A percentile compares a stretch with the other conserved stretches of the same genome.
Conservation (phyloP, 2,329 filamentous ascomycete species). For the Fusarium bactridioides region DNA sequence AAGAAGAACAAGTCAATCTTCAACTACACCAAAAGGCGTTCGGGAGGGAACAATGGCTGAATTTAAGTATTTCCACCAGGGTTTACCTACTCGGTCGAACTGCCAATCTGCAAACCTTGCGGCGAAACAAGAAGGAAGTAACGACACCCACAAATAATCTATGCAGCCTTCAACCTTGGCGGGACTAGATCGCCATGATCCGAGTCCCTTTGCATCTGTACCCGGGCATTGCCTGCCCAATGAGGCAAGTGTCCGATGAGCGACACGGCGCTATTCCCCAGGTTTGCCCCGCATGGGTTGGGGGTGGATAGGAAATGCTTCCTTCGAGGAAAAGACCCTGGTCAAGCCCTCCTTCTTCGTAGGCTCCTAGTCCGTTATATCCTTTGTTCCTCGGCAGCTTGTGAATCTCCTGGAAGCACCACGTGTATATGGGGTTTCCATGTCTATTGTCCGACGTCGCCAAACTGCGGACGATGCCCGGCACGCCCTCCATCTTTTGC, state of each 20-base stretch:
- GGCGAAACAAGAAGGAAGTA: conserved; percentile 18
- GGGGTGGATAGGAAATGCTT: conserved; percentile 16
- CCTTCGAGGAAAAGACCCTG: conserved; percentile 4
- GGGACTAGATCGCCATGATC: conserved; percentile 40
- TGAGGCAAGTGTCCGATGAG: conserved; percentile 38
- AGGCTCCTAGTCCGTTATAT: conserved; percentile 14
- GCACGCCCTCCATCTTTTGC: conserved; percentile 16
- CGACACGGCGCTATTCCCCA: conserved; percentile 38
- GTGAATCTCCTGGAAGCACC: conserved; percentile 30
- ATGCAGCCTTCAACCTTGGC: conserved; percentile 19
- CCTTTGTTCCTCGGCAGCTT: conserved; percentile 40
- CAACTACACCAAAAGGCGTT: background rate
- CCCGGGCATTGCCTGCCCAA: conserved; percentile 38
- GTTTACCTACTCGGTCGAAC: conserved; percentile 12
- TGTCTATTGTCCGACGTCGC: conserved; percentile 23
- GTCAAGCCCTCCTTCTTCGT: background rate
- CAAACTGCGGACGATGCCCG: conserved; percentile 29
- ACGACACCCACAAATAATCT: conserved; percentile 5
- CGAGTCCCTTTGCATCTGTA: conserved; percentile 39
- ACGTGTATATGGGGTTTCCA: conserved; percentile 19
- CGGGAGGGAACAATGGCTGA: conserved; percentile 21
- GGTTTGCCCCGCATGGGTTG: conserved; percentile 41
- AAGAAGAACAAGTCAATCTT: conserved; percentile 24
- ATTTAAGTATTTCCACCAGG: conserved; percentile 36
- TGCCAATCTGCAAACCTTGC: conserved; percentile 14